A percentile compares a stretch with the other conserved stretches of the same genome.
These are phyloP conservation scores for Helianthus tuberosus DNA, from an alignment of 129 eudicot species.

Conservation along the genomic window DNA sequence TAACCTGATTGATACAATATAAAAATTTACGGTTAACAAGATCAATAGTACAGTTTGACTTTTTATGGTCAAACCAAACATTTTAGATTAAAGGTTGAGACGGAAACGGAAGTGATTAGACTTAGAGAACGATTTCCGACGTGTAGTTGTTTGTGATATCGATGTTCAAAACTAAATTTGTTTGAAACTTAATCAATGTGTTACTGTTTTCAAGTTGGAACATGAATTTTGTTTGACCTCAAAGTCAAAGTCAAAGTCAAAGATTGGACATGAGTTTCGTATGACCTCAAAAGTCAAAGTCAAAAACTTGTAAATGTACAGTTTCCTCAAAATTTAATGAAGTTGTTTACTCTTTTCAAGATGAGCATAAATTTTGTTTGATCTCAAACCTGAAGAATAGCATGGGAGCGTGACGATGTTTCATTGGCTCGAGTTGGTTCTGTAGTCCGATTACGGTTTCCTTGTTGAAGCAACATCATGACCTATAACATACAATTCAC, in stretches of 20 bases:
- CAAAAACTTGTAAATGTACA: too few relatives aligned
- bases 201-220: background rate
- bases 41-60: background rate
- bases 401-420: conserved; percentile 89
- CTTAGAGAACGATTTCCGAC: background rate
- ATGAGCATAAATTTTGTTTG: background rate
- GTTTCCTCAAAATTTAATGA: background rate
- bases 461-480: conserved; percentile 86
- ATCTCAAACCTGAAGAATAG: conserved; percentile 75
- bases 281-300: background rate
- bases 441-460: conserved; percentile 78
- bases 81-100: background rate
- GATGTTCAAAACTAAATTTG: background rate
- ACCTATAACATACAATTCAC: conserved; percentile 47
- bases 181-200: background rate
- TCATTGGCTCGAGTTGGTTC: conserved; percentile 93
- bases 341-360: background rate
- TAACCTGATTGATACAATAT: conserved; percentile 60
- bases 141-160: background rate
- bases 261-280: background rate
- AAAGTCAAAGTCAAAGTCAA: background rate
- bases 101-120: background rate
- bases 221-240: background rate
- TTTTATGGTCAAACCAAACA: background rate
- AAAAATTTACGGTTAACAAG: background rate